Percentiles rank a stretch among this genome's conserved stretches.
These are phyloP conservation scores for Amauroascus verrucosus DNA, from an alignment of 2,329 filamentous ascomycete species.

Conservation along the genomic window DNA sequence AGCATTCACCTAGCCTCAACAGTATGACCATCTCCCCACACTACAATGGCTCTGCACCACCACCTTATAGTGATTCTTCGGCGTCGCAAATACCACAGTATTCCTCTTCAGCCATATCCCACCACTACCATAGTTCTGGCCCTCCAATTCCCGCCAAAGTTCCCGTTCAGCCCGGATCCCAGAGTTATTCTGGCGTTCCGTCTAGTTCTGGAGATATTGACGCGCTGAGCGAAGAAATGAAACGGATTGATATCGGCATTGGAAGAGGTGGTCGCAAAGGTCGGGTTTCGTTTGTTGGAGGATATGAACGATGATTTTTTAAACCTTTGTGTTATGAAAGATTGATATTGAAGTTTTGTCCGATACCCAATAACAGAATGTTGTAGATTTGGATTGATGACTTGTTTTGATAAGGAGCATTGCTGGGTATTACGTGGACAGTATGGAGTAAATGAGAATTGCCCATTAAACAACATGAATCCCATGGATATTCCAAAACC, in stretches of 20 bases:
- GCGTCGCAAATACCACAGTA: slow-evolving; percentile 25
- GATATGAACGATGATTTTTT: slow-evolving; percentile 7
- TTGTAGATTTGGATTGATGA: not conserved
- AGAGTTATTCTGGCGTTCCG: slow-evolving; percentile 20
- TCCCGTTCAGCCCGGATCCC: slow-evolving; percentile 27
- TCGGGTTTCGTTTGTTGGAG: slow-evolving; percentile 4
- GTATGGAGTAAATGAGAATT: not conserved
- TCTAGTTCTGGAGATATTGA: slow-evolving; percentile 24
- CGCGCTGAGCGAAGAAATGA: slow-evolving; percentile 50
- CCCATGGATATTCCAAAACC: too few relatives aligned
- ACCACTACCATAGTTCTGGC: slow-evolving; percentile 26
- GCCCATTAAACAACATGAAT: too few relatives aligned
- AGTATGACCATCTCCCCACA: slow-evolving; percentile 5
- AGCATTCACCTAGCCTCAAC: slow-evolving; percentile 4
- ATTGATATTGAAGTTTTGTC: not conserved
- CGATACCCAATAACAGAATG: not conserved
- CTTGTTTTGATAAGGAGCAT: not conserved
- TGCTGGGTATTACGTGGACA: not conserved
- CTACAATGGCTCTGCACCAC: slow-evolving; percentile 6
- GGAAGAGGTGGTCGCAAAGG: slow-evolving; percentile 4
- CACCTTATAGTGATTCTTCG: slow-evolving; percentile 11
- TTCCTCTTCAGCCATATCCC: slow-evolving; percentile 21
- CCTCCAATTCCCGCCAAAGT: slow-evolving; percentile 38
- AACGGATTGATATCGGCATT: slow-evolving; percentile 40
- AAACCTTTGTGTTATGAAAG: not conserved